A percentile compares a stretch with the other conserved stretches of the same genome.
Evolutionary conservation across 2,329 filamentous ascomycete species (phyloP).

Genomic region (Fusarium succisae): DNA sequence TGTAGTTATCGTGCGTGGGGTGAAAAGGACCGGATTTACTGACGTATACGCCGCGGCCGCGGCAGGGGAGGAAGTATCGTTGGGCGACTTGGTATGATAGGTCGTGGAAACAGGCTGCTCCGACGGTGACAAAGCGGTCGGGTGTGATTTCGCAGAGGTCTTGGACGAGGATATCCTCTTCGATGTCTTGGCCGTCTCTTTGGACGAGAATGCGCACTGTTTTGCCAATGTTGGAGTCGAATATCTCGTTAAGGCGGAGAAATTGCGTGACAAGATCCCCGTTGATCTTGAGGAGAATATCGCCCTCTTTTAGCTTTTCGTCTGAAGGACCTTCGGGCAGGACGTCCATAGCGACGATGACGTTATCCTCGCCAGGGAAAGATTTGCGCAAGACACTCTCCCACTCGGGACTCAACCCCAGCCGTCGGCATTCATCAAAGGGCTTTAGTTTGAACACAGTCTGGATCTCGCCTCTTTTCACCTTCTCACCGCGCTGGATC

Average conservation of each 20-base stretch:
- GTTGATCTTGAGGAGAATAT: slow-evolving; percentile 95
- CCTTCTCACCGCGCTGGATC: slow-evolving; percentile 77
- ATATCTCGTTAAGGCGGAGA: slow-evolving; percentile 85
- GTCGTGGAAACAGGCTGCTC: slow-evolving; percentile 92
- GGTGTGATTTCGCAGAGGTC: slow-evolving; percentile 94
- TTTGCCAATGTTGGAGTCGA: slow-evolving; percentile 83
- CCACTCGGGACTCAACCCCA: slow-evolving; percentile 85
- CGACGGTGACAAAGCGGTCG: slow-evolving; percentile 92
- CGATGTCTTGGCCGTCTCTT: slow-evolving; percentile 85
- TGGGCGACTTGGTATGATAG: slow-evolving; percentile 96
- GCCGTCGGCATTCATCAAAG: slow-evolving; percentile 92
- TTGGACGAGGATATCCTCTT: slow-evolving; percentile 84
- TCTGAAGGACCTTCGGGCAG: slow-evolving; percentile 89
- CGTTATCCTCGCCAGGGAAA: slow-evolving; percentile 92
- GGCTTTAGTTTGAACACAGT: slow-evolving; percentile 97
- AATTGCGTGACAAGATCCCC: slow-evolving; percentile 93
- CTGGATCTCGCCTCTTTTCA: slow-evolving; percentile 91
- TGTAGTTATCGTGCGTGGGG: slow-evolving; percentile 3
- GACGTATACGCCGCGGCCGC: slow-evolving; percentile 95
- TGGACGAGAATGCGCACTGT: slow-evolving; percentile 83
- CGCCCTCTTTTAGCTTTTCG: slow-evolving; percentile 82
- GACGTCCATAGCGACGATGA: slow-evolving; percentile 95
- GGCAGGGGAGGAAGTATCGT: slow-evolving; percentile 88
- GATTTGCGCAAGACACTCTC: slow-evolving; percentile 83
- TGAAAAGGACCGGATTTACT: slow-evolving; percentile 17